These are phyloP conservation scores for Saprolegnia diclina DNA, from an alignment of 352 stramenopile genomes.

Conservation along the genomic window DNA sequence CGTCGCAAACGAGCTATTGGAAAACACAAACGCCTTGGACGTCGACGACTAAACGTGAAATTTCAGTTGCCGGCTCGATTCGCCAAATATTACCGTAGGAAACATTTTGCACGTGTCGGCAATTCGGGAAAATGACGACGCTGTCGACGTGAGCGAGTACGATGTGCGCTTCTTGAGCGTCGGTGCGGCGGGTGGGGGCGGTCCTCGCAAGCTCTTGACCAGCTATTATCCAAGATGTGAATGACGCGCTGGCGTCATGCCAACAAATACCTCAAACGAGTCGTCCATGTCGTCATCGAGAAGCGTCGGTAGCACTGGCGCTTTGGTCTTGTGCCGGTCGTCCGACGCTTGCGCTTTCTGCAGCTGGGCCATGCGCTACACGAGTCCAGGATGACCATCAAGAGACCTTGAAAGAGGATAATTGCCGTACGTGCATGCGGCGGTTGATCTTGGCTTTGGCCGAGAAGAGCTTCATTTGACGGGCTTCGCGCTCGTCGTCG, in stretches of 20 bases:
- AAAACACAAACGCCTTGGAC: constrained; percentile 78
- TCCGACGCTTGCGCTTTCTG: constrained; percentile 55
- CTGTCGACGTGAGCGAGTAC: constrained; percentile 34
- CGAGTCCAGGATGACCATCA: background rate
- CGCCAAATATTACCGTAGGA: constrained; percentile 41
- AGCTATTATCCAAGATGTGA: too few species aligned
- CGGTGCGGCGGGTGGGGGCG: constrained; percentile 11
- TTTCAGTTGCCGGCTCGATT: background rate
- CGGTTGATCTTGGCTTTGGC: constrained; percentile 75
- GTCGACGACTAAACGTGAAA: constrained; percentile 18
- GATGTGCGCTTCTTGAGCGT: constrained; percentile 30
- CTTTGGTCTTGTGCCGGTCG: constrained; percentile 34
- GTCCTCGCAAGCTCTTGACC: background rate
- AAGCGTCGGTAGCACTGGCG: constrained; percentile 26
- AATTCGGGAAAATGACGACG: constrained; percentile 65
- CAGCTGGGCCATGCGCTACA: constrained; percentile 71
- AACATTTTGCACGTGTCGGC: constrained; percentile 70
- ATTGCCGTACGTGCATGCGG: constrained; percentile 47
- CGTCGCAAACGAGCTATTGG: constrained; percentile 32
- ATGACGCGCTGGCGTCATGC: too few species aligned
- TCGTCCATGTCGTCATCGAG: constrained; percentile 71
- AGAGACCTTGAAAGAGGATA: background rate
- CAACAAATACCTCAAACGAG: constrained; percentile 62
- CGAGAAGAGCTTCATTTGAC: constrained; percentile 84
- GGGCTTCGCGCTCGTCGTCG: constrained; percentile 71